These are phyloP conservation scores for Colletotrichum sp. DNA, from an alignment of 2,329 filamentous ascomycete genomes.

Conservation along the genomic window DNA sequence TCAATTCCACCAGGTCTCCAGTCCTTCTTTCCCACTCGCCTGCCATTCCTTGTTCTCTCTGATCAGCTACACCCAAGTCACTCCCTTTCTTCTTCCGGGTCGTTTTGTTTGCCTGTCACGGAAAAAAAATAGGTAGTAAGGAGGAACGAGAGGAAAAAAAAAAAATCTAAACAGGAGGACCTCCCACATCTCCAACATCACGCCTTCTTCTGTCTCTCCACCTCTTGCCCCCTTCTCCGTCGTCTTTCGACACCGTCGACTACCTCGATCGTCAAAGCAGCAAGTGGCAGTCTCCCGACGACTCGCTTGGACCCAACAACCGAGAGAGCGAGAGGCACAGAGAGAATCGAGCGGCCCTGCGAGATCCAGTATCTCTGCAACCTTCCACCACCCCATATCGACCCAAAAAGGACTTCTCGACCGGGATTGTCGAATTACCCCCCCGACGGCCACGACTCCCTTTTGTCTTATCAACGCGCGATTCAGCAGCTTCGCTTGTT, in stretches of 20 bases:
- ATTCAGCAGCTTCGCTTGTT: background rate
- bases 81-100: background rate
- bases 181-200: background rate
- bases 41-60: constrained; percentile 4
- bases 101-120: constrained; percentile 7
- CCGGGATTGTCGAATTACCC: constrained; percentile 2
- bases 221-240: background rate
- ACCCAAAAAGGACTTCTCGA: background rate
- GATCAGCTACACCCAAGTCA: constrained; percentile 6
- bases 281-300: background rate
- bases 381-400: background rate
- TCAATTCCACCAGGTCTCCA: constrained; percentile 6
- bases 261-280: background rate
- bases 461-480: constrained; percentile 2
- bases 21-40: background rate
- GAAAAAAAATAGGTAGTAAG: background rate
- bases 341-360: background rate
- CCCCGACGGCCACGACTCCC: background rate
- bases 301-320: background rate
- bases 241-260: background rate
- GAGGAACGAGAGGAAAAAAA: background rate
- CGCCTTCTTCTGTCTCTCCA: background rate
- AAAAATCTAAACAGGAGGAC: background rate
- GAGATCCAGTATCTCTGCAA: background rate
- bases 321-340: background rate